Evolutionary conservation across 768 basidiomycete species (phyloP), one percentile per base, ranked within the genome.

Genomic region (Mycena leptocephala): DNA sequence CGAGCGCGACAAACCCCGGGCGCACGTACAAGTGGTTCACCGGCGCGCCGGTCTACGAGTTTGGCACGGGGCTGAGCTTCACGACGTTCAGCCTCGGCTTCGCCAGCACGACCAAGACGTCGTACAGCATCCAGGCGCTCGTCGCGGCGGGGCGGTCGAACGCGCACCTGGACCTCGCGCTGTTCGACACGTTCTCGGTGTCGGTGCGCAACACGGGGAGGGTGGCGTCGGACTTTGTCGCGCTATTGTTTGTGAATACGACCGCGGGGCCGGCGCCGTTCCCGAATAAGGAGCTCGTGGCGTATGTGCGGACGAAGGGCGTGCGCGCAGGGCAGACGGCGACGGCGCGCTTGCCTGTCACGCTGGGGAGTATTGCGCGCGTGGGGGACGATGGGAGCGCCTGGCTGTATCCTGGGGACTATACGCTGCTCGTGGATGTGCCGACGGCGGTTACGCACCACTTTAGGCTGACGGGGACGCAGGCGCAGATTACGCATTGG

Each of bases 21-120:
- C 86, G 91, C 39, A 92, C 91, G 11, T 92, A 92, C 82, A 90
- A 88, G 76, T 93, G 91, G 91, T 92, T 87, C 83, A 85, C 84
- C 28, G 90, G 87, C 18, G 85, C 85, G 20, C 88, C 90, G n/a
- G 85, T 91, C 24, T 90, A 87, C 79, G 86, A 88, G 68, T 92
- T 91, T 76, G 92, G 91, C 22, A 85, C 86, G 65, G 92, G 91
- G 24, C 82, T 91, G 63, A 90, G 91, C 79, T 92, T 87, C 82
- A 92, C 91, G 5, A 88, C 83, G 8, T 92, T 92, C 82, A 72
- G 61, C 22, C 80, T 88, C 61, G 79, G 80, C 32, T 91, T 90
- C 87, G 79, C 84, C 13, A 72, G 76, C 20, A 75, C 85, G 14
- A 86, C 88, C 7, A 70, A 83, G 8, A 48, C 79, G 18, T 79